Base-by-base conservation (phyloP, 441 rosid genomes). In the Rhodomyrtus psidioides region DNA sequence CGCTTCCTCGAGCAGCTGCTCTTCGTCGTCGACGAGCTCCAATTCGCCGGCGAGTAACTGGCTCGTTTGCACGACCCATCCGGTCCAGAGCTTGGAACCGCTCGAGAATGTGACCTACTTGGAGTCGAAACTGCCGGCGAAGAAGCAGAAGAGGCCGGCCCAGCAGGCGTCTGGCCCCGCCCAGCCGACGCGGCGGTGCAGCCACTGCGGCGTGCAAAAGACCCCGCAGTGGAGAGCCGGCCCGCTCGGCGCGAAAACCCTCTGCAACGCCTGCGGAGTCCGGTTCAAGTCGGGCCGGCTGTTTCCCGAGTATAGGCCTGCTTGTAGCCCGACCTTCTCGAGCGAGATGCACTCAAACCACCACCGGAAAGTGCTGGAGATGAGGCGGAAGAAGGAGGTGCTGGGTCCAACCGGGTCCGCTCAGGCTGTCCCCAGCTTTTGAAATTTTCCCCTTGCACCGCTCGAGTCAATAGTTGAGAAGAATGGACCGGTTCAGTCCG, bases 181-280 rank as follows among this genome's bases (percentile, higher is more conserved):
- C 74, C 92, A 82, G 84, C 86, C 79, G 57, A 91, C 91, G 19
- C 86, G 99, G 85, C 91, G 97, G 85, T 97, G 99, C 90, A 94
- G 95, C 83, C 99, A 97, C 92, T 97, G 99, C 86, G 98, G 97
- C 21, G 95, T 96, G n/a, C 95, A 93, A 59, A 97, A 92, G 92
- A 97, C 98, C 26, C 99, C 99, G 39, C 99, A 97, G 83, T 97
- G 99, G 99, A 87, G 99, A 88, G 90, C 98, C 87, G 99, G 99
- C 27, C 99, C 99, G n/a, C 86, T 88, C 14, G 99, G 99, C 55
- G 93, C 99, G 44, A 97, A 97, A 91, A 97, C 98, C 1, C 90
- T 96, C 9, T 97, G 99, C 84, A 97, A 97, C 88, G 98, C 99
- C 0, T 97, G 99, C 70, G 99, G 99, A 46, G 99, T 97, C 82